Base-by-base conservation (phyloP, 2,329 filamentous ascomycete genomes). In the Talaromyces islandicus region DNA sequence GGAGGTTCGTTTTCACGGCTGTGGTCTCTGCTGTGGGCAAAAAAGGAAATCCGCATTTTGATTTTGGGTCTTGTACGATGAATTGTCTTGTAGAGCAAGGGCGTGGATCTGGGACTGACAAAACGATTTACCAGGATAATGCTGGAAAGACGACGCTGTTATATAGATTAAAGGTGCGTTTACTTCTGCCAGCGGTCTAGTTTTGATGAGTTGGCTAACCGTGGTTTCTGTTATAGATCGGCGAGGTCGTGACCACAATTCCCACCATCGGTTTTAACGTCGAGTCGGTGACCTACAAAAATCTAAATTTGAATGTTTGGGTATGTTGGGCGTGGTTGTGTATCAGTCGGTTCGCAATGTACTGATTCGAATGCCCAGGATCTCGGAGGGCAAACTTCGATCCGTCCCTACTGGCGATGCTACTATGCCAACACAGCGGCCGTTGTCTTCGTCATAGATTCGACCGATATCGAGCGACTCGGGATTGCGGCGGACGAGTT, bases 201-300 rank as follows among this genome's bases (percentile, higher is more conserved):
- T 38, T 55, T 3, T 35, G 12, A 24, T 10, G 30, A 4, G n/a
- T 10, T 35, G 21, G 52, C 64, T 60, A 41, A 63, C 60, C 56
- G 56, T 17, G 0, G 19, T 41, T 61, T 43, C 25, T 27, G 25
- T 27, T 25, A 63, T 73, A 97, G 91, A 96, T 99, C 72, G 94
- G 94, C 73, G 94, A 99, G 76, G 94, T 99, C 51, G 94, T 99
- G 67, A 97, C 94, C 63, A 99, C 94, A 70, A 97, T 97, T 83
- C 94, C 94, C 21, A 99, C 94, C 58, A 97, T 99, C 75, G 94
- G 94, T 63, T 99, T 99, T 83, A 99, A 99, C 76, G 94, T 99
- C 69, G 94, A 99, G 79, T 96, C 92, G 24, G 94, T 99, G 65
- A 94, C 92, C 69, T 99, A 99, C 83, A 93, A 93, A 77, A 97